Percentiles rank a stretch among this genome's conserved stretches.
These are phyloP conservation scores for Backusella parvicylindrica DNA, from an alignment of 192 early-diverging fungal species.

Conservation along the genomic window DNA sequence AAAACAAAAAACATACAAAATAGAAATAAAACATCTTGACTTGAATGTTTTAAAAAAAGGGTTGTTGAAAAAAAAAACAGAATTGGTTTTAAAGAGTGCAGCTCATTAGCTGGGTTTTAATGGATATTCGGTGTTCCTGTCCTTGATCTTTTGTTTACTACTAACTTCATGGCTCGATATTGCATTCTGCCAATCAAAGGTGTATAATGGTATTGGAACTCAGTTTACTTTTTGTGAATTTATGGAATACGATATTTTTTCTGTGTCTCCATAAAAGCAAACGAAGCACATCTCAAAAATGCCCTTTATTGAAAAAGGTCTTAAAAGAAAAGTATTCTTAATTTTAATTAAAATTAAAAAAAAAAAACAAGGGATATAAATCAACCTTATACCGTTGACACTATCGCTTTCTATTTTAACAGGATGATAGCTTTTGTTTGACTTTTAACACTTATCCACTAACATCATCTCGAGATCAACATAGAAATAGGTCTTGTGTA, in stretches of 20 bases:
- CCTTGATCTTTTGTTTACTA: not conserved
- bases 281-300: not conserved
- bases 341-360: too few relatives aligned
- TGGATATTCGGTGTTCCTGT: not conserved
- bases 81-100: not conserved
- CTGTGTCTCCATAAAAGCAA: not conserved
- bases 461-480: not conserved
- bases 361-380: too few relatives aligned
- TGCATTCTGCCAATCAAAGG: not conserved
- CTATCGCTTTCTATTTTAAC: not conserved
- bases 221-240: not conserved
- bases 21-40: not conserved
- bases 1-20: not conserved
- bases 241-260: not conserved
- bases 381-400: not conserved
- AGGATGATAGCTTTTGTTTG: not conserved
- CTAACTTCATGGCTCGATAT: not conserved
- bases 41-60: not conserved
- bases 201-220: not conserved
- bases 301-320: not conserved
- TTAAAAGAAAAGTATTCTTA: not conserved
- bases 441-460: not conserved
- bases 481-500: not conserved
- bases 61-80: not conserved
- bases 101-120: slow-evolving; percentile 1